Conservation (phyloP, 371 early-diverging fungal species). For the Syncephalastrum racemosum region DNA sequence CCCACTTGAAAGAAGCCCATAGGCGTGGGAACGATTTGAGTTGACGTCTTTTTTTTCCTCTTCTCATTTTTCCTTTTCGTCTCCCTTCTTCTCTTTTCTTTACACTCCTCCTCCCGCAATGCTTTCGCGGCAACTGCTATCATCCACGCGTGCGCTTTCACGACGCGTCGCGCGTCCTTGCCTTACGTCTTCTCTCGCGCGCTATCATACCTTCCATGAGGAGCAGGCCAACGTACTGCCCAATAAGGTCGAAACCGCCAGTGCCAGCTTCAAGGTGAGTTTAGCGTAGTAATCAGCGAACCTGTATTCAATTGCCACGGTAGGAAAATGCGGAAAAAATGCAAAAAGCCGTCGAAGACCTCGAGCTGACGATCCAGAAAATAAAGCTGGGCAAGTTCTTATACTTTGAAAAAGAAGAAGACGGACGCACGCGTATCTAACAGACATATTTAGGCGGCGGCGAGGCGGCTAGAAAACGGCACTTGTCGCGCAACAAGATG, state of each 20-base stretch:
- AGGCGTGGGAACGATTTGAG: too few relatives aligned
- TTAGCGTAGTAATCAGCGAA: too few relatives aligned
- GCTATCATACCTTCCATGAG: constrained; percentile 44
- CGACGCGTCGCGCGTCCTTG: too few relatives aligned
- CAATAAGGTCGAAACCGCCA: constrained; percentile 69
- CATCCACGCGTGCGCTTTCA: too few relatives aligned
- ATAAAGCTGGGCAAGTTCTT: constrained; percentile 71
- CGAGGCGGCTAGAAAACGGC: constrained; percentile 84
- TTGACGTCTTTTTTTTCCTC: too few relatives aligned
- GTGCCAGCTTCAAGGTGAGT: constrained; percentile 80
- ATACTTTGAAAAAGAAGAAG: not conserved
- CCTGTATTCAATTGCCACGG: not conserved
- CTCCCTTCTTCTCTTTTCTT: too few relatives aligned
- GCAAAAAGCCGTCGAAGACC: constrained; percentile 73
- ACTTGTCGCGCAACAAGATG: constrained; percentile 87
- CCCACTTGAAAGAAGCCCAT: too few relatives aligned
- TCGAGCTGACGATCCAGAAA: constrained; percentile 69
- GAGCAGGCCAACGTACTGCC: constrained; percentile 42
- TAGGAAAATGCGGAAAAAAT: constrained; percentile 86
- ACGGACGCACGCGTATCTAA: not conserved
- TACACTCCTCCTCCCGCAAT: too few relatives aligned
- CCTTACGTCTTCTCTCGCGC: too few relatives aligned
- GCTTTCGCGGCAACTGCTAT: too few relatives aligned
- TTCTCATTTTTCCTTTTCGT: too few relatives aligned
- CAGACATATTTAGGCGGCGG: constrained; percentile 80